Evolutionary conservation across 768 basidiomycete species (phyloP), one percentile per base, ranked within the genome.

Genomic region (Bullera alba): DNA sequence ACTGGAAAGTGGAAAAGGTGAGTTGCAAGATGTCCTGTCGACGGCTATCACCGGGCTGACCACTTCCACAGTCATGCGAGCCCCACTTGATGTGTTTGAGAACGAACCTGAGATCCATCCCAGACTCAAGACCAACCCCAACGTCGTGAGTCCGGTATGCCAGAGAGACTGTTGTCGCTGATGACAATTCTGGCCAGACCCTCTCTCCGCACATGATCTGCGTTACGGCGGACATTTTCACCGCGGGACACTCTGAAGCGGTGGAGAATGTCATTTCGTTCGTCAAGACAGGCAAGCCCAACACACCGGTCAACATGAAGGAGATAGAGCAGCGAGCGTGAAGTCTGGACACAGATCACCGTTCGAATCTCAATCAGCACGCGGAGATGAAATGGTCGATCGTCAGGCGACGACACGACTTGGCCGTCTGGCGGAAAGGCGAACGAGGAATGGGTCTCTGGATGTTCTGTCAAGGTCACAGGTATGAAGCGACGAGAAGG

Each of bases 1-100:
- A 6, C 63, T 75, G 19, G 53, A 71, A 6, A 59, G 56, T 21
- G 70, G 73, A 4, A 67, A 69, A 41, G 63, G 66, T 60, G 25
- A 38, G 60, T 47, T 10, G 4, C 14, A 42, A n/a, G 32, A 34
- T n/a, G n/a, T n/a, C n/a, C n/a, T n/a, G n/a, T n/a, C n/a, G n/a
- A n/a, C n/a, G n/a, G n/a, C n/a, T n/a, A n/a, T n/a, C n/a, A n/a
- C n/a, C 7, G 16, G n/a, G n/a, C 4, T 6, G 19, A 8, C 30
- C 25, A 2, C 29, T 10, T 4, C 0, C 3, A 35, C 32, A 65
- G 65, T 75, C 2, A 41, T 55, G 27, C 53, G 69, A 41, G 74
- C 65, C 0, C 73, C 69, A n/a, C 56, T 75, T 3, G 74, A 74
- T 32, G 73, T 74, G 4, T 74, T 70, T 42, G 71, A 71, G 52